Evolutionary conservation across 805 yeast genomes (phyloP).

Genomic region (Metschnikowia shivogae): DNA sequence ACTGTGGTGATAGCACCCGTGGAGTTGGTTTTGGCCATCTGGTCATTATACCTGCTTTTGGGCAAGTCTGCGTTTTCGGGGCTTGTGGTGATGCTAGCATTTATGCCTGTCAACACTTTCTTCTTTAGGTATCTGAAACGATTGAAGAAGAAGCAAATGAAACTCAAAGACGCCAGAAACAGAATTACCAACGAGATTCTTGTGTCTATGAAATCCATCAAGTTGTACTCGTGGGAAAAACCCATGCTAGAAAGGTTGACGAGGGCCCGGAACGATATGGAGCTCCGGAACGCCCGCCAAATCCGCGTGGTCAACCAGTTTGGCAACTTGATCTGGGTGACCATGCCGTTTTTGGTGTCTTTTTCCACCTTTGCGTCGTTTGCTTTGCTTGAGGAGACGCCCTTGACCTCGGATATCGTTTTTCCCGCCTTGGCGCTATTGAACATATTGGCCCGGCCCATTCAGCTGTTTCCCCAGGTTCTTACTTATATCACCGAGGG

Average conservation of each 20-base stretch:
- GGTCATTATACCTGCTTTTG: slow-evolving; percentile 21
- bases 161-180: slow-evolving; percentile 21
- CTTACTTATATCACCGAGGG: slow-evolving; percentile 57
- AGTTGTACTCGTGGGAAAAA: slow-evolving; percentile 26
- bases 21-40: slow-evolving; percentile 18
- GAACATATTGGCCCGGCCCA: slow-evolving; percentile 54
- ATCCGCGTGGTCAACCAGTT: slow-evolving; percentile 29
- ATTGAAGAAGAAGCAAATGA: slow-evolving; percentile 14
- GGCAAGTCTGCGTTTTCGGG: slow-evolving; percentile 23
- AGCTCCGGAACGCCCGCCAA: slow-evolving; percentile 16
- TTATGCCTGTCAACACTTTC: slow-evolving; percentile 19
- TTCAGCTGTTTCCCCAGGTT: slow-evolving; percentile 54
- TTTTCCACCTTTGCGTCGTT: slow-evolving; percentile 57
- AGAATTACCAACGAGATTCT: slow-evolving; percentile 23
- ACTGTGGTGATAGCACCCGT: slow-evolving; percentile 16
- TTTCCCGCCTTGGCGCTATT: slow-evolving; percentile 66
- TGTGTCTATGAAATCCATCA: slow-evolving; percentile 23
- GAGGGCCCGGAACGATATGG: slow-evolving; percentile 21
- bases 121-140: slow-evolving; percentile 15
- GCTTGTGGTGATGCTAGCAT: slow-evolving; percentile 15
- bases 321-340: slow-evolving; percentile 57
- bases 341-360: slow-evolving; percentile 62
- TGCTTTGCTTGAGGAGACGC: slow-evolving; percentile 40
- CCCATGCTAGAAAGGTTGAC: slow-evolving; percentile 21
- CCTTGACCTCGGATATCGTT: slow-evolving; percentile 63